Evolutionary conservation across 2,329 filamentous ascomycete species (phyloP).

Genomic region (Apiospora sp.): DNA sequence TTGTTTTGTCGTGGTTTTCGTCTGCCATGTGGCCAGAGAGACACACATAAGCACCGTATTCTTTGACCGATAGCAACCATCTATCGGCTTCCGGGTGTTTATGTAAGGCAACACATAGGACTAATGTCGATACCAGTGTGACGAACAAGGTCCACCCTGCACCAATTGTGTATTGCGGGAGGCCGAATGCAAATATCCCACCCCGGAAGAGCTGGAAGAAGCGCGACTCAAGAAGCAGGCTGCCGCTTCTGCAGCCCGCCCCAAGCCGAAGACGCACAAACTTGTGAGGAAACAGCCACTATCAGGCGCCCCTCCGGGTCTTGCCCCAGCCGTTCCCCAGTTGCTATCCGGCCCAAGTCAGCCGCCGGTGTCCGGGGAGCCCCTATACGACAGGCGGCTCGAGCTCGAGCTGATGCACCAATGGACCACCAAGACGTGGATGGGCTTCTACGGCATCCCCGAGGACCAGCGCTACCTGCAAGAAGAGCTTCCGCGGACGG

Average conservation of each 20-base stretch:
- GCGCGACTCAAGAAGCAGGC: background rate
- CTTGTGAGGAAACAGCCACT: background rate
- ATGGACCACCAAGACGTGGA: slow-evolving; percentile 17
- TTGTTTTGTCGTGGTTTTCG: background rate
- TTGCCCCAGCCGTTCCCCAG: background rate
- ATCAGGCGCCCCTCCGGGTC: background rate
- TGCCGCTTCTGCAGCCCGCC: too few relatives aligned
- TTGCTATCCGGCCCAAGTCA: background rate
- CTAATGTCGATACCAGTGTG: slow-evolving; percentile 1
- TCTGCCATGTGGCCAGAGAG: too few relatives aligned
- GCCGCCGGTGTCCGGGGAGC: background rate
- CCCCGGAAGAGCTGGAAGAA: slow-evolving; percentile 11
- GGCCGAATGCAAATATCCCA: slow-evolving; percentile 11
- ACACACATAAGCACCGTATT: background rate
- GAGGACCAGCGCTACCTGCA: slow-evolving; percentile 20
- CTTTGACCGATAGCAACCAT: background rate
- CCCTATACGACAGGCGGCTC: background rate
- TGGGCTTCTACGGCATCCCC: slow-evolving; percentile 5
- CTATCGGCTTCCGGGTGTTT: background rate
- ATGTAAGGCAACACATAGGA: background rate
- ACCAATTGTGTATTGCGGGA: background rate
- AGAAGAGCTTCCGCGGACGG: slow-evolving; percentile 15
- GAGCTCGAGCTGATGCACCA: slow-evolving; percentile 24
- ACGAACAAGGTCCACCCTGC: slow-evolving; percentile 18
- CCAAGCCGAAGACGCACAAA: background rate